Evolutionary conservation across 768 basidiomycete genomes (phyloP).

Genomic region (Suillus alpinus): DNA sequence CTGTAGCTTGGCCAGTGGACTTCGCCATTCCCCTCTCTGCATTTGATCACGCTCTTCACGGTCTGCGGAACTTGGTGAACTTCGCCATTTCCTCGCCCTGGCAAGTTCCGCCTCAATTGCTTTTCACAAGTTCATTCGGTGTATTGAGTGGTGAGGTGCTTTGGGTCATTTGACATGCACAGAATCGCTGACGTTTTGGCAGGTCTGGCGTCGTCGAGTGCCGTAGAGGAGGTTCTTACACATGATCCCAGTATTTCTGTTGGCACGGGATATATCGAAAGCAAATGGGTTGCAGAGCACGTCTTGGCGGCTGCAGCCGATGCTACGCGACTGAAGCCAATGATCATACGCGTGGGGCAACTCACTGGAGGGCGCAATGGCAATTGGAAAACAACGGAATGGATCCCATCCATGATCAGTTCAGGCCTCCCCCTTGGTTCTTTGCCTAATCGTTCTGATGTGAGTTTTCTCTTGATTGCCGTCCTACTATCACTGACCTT

Average conservation of each 20-base stretch:
- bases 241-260: slow-evolving; percentile 20
- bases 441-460: slow-evolving; percentile 32
- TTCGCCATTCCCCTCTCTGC: slow-evolving; percentile 33
- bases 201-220: not conserved
- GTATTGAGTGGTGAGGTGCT: slow-evolving; percentile 18
- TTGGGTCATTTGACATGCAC: not conserved
- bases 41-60: slow-evolving; percentile 27
- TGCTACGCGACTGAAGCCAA: slow-evolving; percentile 24
- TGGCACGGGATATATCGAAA: slow-evolving; percentile 37
- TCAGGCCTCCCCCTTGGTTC: slow-evolving; percentile 26
- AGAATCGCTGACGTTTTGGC: no score
- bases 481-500: not conserved
- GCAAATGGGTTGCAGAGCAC: slow-evolving; percentile 43
- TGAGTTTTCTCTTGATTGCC: slow-evolving; percentile 15
- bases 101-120: slow-evolving; percentile 18
- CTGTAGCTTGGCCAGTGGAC: slow-evolving; percentile 38
- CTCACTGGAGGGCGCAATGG: slow-evolving; percentile 39
- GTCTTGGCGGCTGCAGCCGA: slow-evolving; percentile 31
- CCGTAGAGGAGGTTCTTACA: slow-evolving; percentile 16
- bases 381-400: slow-evolving; percentile 41
- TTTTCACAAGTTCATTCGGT: slow-evolving; percentile 34
- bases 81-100: slow-evolving; percentile 25
- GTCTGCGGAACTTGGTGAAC: slow-evolving; percentile 32
- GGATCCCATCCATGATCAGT: slow-evolving; percentile 40
- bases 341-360: slow-evolving; percentile 44